These are phyloP conservation scores for Phytophthora ramorum DNA, from an alignment of 352 stramenopile genomes.

Conservation along the genomic window DNA sequence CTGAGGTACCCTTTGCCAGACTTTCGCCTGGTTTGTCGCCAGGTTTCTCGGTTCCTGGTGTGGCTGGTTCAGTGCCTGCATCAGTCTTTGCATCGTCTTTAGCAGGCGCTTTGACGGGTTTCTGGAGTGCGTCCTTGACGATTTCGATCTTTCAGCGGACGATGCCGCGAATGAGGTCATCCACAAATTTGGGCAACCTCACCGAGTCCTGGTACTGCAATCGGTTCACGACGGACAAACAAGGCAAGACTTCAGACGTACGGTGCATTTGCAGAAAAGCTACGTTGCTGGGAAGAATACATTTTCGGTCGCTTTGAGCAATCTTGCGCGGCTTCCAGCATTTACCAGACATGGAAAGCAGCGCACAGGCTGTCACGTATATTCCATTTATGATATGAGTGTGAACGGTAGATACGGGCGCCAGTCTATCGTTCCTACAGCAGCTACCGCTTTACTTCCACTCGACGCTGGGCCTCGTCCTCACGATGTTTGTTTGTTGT, in stretches of 20 bases:
- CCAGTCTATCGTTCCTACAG: constrained; percentile 21
- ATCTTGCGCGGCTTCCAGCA: constrained; percentile 47
- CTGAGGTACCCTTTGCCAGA: too few relatives aligned
- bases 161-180: constrained; percentile 74
- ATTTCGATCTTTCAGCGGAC: constrained; percentile 81
- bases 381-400: constrained; percentile 15
- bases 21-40: constrained; percentile 5
- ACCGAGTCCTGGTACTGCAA: constrained; percentile 62
- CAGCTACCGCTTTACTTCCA: constrained; percentile 54
- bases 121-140: constrained; percentile 55
- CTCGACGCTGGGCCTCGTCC: constrained; percentile 56
- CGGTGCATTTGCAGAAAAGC: too few relatives aligned
- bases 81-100: constrained; percentile 3
- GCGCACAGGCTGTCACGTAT: constrained; percentile 7
- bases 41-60: neutral
- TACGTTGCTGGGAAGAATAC: constrained; percentile 27
- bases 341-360: constrained; percentile 28
- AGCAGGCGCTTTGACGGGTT: constrained; percentile 12
- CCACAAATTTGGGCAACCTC: constrained; percentile 75
- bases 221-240: neutral
- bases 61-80: neutral
- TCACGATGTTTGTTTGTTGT: too few relatives aligned
- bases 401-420: neutral
- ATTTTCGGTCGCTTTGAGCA: constrained; percentile 66
- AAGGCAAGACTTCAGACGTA: neutral